phyloP scores from a whole-genome alignment of 768 basidiomycete species.

The Russula sp. region DNA sequence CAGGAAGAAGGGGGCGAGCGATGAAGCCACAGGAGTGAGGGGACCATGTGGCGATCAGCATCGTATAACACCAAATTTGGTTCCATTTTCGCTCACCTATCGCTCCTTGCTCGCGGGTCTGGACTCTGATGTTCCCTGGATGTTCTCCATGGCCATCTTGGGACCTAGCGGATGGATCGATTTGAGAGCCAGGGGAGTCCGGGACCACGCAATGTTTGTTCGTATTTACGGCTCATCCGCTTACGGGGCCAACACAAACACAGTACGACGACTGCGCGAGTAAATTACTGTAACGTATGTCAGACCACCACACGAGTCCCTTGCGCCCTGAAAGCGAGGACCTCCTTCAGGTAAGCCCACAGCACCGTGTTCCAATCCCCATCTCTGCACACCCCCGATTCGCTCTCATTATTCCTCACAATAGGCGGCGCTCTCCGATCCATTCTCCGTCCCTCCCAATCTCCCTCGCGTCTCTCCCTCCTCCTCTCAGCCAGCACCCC shows the following conservation, averaged over 20 bases:
- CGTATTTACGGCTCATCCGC: neutral
- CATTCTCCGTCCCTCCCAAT: slow-evolving; percentile 14
- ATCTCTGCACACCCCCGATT: neutral
- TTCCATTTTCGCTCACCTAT: neutral
- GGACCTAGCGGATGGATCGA: neutral
- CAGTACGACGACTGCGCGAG: neutral
- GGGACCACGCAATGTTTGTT: neutral
- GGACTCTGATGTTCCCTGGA: neutral
- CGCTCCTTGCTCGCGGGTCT: neutral
- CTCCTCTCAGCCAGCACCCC: neutral
- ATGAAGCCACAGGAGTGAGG: neutral
- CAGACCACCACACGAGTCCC: slow-evolving; percentile 11
- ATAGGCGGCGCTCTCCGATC: slow-evolving; percentile 22
- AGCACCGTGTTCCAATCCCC: neutral
- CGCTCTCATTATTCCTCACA: neutral
- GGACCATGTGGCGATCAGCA: neutral
- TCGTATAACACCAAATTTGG: neutral
- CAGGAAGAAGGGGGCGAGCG: neutral
- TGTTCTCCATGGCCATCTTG: neutral
- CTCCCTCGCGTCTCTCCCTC: slow-evolving; percentile 15
- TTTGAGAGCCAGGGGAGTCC: neutral
- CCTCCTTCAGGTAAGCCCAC: slow-evolving; percentile 18
- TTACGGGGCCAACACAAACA: neutral
- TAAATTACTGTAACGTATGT: neutral
- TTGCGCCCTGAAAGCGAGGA: slow-evolving; percentile 19